Evolutionary conservation across 2,329 filamentous ascomycete genomes (phyloP), one percentile per base, ranked within the genome.

Genomic region (Rhynchosporium secalis): DNA sequence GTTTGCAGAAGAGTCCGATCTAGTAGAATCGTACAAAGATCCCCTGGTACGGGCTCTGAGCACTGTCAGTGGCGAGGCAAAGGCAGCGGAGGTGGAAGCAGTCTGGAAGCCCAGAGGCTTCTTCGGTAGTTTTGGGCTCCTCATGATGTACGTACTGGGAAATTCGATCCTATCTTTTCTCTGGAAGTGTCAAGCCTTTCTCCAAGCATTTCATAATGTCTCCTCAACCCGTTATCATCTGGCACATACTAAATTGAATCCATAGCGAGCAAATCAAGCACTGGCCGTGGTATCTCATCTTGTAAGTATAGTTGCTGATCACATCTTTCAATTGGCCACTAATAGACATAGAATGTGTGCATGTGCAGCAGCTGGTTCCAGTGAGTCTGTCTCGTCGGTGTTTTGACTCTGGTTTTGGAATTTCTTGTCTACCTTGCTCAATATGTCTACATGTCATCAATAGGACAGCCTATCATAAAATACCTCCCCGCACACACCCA

Each of bases 211-310:
- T 29, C 4, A 10, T 26, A 41, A 26, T 20, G 9, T 8, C 36
- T 54, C 20, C 20, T 20, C 20, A 20, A 20, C 20, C 20, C 1
- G 20, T 20, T 20, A 20, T 20, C 20, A 46, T 46, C 6, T 28
- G n/a, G 43, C 43, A n/a, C 9, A 20, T 13, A 36, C 51, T 54
- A 20, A 54, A 33, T 15, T 12, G 4, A 4, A 7, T 43, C 8
- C 15, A 3, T 9, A 54, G 46, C 41, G 38, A 86, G 62, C 77
- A 75, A 49, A 76, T 73, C 47, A 46, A 46, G n/a, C 76, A 80
- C 1, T 83, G 83, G 75, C 78, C 77, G 2, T 76, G 80, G 59
- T 85, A 85, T 68, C 68, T 72, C 3, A 61, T 86, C 15, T 79
- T 80, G n/a, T 55, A 77, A 59, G 57, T 48, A 28, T 13, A 47